Percentiles rank a stretch among this genome's conserved stretches.
These are phyloP conservation scores for Asclepias syriaca DNA, from an alignment of 257 asterid genomes.

Conservation along the genomic window DNA sequence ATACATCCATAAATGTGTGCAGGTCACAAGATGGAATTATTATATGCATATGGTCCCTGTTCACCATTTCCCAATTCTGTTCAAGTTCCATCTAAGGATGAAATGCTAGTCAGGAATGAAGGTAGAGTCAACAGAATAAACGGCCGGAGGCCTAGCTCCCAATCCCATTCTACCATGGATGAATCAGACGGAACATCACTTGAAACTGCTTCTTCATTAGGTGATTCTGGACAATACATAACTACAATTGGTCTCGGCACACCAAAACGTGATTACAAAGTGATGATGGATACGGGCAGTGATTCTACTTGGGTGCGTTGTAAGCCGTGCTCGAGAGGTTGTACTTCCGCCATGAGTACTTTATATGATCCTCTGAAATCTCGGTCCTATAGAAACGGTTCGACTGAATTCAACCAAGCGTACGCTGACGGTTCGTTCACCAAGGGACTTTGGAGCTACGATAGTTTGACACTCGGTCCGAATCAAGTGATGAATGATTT, in stretches of 20 bases:
- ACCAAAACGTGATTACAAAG: background rate
- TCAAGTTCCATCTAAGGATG: background rate
- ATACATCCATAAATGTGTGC: no score
- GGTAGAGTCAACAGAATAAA: background rate
- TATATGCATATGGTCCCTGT: constrained; percentile 11
- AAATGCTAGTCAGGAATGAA: background rate
- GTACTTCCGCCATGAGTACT: background rate
- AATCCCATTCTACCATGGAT: background rate
- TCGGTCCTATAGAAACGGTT: background rate
- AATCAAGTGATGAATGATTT: background rate
- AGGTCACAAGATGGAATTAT: background rate
- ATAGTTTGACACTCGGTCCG: background rate
- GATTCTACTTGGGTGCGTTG: constrained; percentile 5
- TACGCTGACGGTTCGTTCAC: background rate
- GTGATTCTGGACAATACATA: background rate
- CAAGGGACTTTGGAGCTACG: constrained; percentile 3
- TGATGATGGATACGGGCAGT: constrained; percentile 16
- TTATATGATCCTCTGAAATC: constrained; percentile 15
- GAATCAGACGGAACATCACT: background rate
- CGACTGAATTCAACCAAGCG: fast-evolving
- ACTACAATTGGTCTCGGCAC: constrained; percentile 8
- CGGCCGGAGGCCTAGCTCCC: background rate
- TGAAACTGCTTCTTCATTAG: background rate
- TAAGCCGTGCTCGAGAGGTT: background rate
- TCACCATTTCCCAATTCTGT: background rate